Conservation (phyloP, 2,329 filamentous ascomycete species). For the Aspergillus versicolor region DNA sequence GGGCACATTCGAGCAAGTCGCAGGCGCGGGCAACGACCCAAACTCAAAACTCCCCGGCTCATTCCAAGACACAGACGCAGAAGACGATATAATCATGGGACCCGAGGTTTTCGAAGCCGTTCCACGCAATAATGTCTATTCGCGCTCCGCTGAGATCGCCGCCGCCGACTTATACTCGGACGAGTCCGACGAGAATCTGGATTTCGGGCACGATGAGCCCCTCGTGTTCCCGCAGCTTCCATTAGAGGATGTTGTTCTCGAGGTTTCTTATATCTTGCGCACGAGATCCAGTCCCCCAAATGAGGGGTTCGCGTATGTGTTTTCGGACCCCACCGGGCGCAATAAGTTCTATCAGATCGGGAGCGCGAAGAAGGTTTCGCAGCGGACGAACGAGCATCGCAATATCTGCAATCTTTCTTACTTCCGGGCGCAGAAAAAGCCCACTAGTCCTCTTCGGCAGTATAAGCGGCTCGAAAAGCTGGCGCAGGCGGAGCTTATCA, state of each 20-base stretch:
- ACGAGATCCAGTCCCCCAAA: constrained; percentile 6
- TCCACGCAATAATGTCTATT: not conserved
- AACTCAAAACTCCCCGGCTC: constrained; percentile 7
- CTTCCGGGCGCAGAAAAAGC: constrained; percentile 1
- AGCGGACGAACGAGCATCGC: constrained; percentile 8
- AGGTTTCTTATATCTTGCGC: constrained; percentile 6
- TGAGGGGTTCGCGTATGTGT: constrained; percentile 13
- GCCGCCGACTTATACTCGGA: constrained; percentile 9
- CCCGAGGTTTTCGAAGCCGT: not conserved
- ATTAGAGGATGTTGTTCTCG: constrained; percentile 8
- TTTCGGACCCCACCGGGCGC: constrained; percentile 8
- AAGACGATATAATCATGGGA: not conserved
- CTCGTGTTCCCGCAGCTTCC: constrained; percentile 7
- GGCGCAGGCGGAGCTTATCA: constrained; percentile 11
- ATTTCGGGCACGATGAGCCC: constrained; percentile 2
- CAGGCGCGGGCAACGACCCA: not conserved
- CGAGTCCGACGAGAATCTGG: constrained; percentile 6
- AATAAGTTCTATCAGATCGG: constrained; percentile 15
- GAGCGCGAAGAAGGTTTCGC: constrained; percentile 9
- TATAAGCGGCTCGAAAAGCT: constrained; percentile 16
- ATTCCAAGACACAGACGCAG: constrained; percentile 6
- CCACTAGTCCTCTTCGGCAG: constrained; percentile 4
- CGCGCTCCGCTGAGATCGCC: not conserved
- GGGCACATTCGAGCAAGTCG: not conserved
- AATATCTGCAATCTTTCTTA: constrained; percentile 7